Conservation (phyloP, 2,329 filamentous ascomycete species). For the Onygenales sp. region DNA sequence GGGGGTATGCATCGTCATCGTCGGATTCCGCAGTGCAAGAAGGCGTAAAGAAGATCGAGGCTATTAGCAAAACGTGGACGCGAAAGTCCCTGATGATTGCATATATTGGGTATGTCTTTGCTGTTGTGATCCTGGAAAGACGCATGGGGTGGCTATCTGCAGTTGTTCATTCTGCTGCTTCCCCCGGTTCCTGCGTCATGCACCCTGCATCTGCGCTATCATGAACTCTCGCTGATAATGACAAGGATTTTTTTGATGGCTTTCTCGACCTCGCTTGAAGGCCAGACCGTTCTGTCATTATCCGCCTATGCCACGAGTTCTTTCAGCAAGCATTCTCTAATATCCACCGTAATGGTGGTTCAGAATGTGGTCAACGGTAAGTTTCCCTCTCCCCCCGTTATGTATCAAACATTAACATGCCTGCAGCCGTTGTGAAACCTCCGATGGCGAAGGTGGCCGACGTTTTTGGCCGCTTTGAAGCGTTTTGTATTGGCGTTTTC, state of each 20-base stretch:
- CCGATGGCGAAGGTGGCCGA: conserved; percentile 59
- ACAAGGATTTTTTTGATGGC: conserved; percentile 52
- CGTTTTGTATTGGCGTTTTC: conserved; percentile 45
- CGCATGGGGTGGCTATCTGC: background rate
- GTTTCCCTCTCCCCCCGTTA: conserved; percentile 10
- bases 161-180: background rate
- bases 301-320: conserved; percentile 57
- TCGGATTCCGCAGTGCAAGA: conserved; percentile 27
- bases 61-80: conserved; percentile 44
- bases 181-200: background rate
- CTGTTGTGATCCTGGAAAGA: background rate
- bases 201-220: background rate
- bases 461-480: conserved; percentile 57
- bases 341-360: conserved; percentile 56
- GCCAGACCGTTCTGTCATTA: conserved; percentile 53
- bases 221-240: background rate
- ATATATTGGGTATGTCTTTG: conserved; percentile 21
- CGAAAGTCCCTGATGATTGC: conserved; percentile 38
- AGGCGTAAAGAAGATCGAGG: conserved; percentile 44
- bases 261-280: conserved; percentile 57
- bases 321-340: conserved; percentile 54
- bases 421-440: conserved; percentile 52
- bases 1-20: conserved; percentile 5
- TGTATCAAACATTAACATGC: conserved; percentile 29
- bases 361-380: conserved; percentile 55